These are phyloP conservation scores for Taphrina wiesneri DNA, from an alignment of 1,139 yeast species.

Conservation along the genomic window DNA sequence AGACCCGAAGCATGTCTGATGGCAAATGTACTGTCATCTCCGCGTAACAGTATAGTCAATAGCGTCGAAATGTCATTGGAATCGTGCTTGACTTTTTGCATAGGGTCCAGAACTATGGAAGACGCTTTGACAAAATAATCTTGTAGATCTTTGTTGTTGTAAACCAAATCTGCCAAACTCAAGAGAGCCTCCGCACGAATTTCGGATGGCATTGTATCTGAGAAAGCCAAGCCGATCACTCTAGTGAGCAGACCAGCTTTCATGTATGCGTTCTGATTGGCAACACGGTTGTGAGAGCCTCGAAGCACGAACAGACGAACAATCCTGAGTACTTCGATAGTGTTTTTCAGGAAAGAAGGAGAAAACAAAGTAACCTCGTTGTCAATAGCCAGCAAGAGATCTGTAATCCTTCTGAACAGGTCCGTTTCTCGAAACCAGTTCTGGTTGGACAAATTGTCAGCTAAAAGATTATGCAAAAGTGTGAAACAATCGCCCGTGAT, in stretches of 20 bases:
- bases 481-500: constrained; percentile 78
- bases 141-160: constrained; percentile 9
- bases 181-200: constrained; percentile 29
- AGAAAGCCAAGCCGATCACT: constrained; percentile 27
- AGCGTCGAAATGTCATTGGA: constrained; percentile 18
- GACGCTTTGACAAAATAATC: constrained; percentile 26
- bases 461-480: constrained; percentile 67
- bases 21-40: constrained; percentile 24
- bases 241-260: constrained; percentile 20
- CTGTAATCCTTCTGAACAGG: constrained; percentile 65
- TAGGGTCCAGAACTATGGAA: constrained; percentile 11
- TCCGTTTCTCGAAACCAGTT: constrained; percentile 83
- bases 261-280: constrained; percentile 31
- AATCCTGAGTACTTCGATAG: neutral
- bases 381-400: constrained; percentile 51
- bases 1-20: constrained; percentile 31
- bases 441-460: constrained; percentile 88
- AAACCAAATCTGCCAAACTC: constrained; percentile 25
- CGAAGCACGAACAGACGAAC: constrained; percentile 25
- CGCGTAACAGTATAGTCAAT: constrained; percentile 14
- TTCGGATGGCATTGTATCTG: constrained; percentile 6
- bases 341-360: neutral
- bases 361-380: neutral
- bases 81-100: neutral
- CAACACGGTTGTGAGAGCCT: neutral